Evolutionary conservation across 2,329 filamentous ascomycete genomes (phyloP).

Genomic region (Daldinia eschscholtzii): DNA sequence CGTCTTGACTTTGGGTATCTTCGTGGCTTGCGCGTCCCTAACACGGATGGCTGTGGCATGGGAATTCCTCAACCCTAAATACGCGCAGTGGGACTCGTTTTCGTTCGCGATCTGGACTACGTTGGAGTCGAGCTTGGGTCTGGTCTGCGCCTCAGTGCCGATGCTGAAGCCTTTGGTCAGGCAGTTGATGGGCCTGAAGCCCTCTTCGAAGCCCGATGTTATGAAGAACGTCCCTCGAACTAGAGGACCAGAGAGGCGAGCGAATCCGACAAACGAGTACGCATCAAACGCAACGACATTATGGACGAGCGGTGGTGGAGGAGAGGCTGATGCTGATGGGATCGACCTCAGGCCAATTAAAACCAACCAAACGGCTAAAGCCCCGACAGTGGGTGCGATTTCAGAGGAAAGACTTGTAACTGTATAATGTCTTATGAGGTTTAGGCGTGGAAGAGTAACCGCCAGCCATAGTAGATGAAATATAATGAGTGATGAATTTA

Average conservation of each 20-base stretch:
- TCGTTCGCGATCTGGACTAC: conserved; percentile 43
- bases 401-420: conserved; percentile 30
- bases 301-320: conserved; percentile 26
- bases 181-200: conserved; percentile 36
- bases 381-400: conserved; percentile 7
- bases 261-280: conserved; percentile 25
- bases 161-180: conserved; percentile 40
- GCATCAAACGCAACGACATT: conserved; percentile 38
- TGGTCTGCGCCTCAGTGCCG: conserved; percentile 39
- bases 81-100: conserved; percentile 41
- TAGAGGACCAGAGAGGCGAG: conserved; percentile 14
- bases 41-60: conserved; percentile 42
- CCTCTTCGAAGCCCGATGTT: conserved; percentile 36
- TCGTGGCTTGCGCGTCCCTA: conserved; percentile 40
- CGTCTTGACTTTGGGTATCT: conserved; percentile 41
- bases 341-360: conserved; percentile 31
- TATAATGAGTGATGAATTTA: conserved; percentile 31
- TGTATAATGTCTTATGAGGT: conserved; percentile 28
- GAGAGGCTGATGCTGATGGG: conserved; percentile 26
- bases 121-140: conserved; percentile 39
- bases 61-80: conserved; percentile 41
- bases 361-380: conserved; percentile 15
- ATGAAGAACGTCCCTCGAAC: conserved; percentile 37
- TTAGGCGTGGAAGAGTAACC: not conserved
- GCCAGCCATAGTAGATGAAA: conserved; percentile 9